phyloP scores from a whole-genome alignment of 1,284 basidiomycete genomes.

The Cutaneotrichosporon sp. region DNA sequence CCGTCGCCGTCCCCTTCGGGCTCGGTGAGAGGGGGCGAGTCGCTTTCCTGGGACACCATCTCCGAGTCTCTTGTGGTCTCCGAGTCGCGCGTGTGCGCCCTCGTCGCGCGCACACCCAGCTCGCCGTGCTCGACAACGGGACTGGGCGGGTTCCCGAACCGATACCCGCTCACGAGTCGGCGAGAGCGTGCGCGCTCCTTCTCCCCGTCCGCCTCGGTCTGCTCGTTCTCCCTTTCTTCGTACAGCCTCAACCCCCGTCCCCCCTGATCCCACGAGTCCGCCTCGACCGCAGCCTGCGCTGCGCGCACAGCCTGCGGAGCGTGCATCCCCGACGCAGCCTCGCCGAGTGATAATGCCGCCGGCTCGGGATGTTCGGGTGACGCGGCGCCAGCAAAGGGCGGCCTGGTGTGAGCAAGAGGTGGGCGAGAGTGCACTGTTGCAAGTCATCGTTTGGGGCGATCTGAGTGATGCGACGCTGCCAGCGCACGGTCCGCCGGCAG shows the following conservation, averaged over 20 bases:
- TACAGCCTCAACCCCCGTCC: too few species aligned
- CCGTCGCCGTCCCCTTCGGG: constrained; percentile 9
- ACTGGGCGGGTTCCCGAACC: constrained; percentile 42
- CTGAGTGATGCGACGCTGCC: too few species aligned
- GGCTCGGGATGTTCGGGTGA: constrained; percentile 28
- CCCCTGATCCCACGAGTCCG: too few species aligned
- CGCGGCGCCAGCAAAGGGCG: constrained; percentile 35
- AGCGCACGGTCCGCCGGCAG: too few species aligned
- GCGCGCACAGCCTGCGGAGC: neutral
- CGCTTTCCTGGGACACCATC: constrained; percentile 9
- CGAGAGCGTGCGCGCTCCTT: constrained; percentile 33
- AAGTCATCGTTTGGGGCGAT: too few species aligned
- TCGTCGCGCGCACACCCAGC: neutral
- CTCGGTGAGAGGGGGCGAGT: constrained; percentile 31
- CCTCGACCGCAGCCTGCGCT: too few species aligned
- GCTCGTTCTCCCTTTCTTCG: too few species aligned
- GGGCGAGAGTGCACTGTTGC: too few species aligned
- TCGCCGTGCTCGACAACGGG: constrained; percentile 8
- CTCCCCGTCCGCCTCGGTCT: constrained; percentile 26
- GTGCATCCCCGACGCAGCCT: neutral
- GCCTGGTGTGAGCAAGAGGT: constrained; percentile 22
- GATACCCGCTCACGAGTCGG: constrained; percentile 42
- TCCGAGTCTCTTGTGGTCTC: neutral
- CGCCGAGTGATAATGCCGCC: constrained; percentile 30
- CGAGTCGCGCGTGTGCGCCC: neutral